These are phyloP conservation scores for Lippia alba DNA, from an alignment of 305 asterid genomes.

Conservation along the genomic window DNA sequence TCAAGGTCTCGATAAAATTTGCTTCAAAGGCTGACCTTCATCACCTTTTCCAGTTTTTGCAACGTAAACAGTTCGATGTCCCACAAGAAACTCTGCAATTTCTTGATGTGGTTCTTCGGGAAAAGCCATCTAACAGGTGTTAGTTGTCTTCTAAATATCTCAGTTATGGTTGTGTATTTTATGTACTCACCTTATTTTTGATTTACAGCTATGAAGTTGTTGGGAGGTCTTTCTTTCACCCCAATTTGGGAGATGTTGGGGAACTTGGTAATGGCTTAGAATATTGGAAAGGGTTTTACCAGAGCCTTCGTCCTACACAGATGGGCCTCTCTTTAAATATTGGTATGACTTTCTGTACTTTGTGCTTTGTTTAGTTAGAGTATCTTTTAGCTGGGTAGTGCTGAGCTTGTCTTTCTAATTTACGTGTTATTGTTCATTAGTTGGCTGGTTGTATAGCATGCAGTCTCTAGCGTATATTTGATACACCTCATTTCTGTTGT, in stretches of 20 bases:
- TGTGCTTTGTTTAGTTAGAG: constrained; percentile 7
- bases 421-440: neutral
- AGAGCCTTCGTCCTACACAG: constrained; percentile 88
- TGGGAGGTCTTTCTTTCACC: constrained; percentile 77
- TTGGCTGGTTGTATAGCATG: neutral
- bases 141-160: neutral
- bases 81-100: constrained; percentile 80
- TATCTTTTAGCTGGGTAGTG: neutral
- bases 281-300: constrained; percentile 84
- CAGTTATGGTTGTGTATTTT: neutral
- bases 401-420: neutral
- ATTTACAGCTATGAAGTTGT: constrained; percentile 60
- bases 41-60: constrained; percentile 59
- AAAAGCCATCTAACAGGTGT: constrained; percentile 53
- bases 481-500: neutral
- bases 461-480: neutral
- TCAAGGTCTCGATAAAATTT: constrained; percentile 61
- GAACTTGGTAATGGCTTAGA: constrained; percentile 64
- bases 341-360: constrained; percentile 44
- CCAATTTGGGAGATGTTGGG: constrained; percentile 40
- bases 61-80: constrained; percentile 54
- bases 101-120: constrained; percentile 82
- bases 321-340: constrained; percentile 88
- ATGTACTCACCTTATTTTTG: neutral
- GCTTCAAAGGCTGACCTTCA: constrained; percentile 68